A percentile compares a stretch with the other conserved stretches of the same genome.
phyloP scores from a whole-genome alignment of 352 stramenopile genomes.

The Pythium plurisporium region DNA sequence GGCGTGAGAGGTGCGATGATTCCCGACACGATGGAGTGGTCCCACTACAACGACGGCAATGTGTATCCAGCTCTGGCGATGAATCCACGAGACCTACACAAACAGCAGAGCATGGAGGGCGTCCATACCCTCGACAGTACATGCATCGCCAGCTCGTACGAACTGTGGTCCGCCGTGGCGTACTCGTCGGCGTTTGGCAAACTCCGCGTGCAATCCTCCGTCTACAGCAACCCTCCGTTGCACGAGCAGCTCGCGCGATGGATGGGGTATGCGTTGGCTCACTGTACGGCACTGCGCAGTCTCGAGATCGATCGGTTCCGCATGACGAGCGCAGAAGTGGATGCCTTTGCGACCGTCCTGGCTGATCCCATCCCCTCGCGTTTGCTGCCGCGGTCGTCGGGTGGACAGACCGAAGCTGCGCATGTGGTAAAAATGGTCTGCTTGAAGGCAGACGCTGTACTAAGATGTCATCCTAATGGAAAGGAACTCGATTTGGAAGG shows the following conservation, averaged over 20 bases:
- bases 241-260: neutral
- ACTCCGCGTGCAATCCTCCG: neutral
- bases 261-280: neutral
- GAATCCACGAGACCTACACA: too few species aligned
- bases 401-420: neutral
- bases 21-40: neutral
- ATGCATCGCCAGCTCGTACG: neutral
- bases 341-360: neutral
- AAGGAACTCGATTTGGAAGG: neutral
- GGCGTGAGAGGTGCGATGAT: neutral
- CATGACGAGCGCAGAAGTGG: neutral
- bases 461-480: neutral
- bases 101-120: neutral
- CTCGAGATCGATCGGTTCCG: neutral
- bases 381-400: too few species aligned
- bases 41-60: neutral
- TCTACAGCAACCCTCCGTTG: neutral
- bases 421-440: neutral
- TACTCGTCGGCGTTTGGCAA: neutral
- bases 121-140: neutral
- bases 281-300: neutral
- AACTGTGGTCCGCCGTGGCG: constrained; percentile 3
- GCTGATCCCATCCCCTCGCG: neutral
- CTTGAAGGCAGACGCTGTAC: neutral
- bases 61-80: neutral